phyloP scores from a whole-genome alignment of 352 stramenopile species.

The Pelagophyceae sp. region DNA sequence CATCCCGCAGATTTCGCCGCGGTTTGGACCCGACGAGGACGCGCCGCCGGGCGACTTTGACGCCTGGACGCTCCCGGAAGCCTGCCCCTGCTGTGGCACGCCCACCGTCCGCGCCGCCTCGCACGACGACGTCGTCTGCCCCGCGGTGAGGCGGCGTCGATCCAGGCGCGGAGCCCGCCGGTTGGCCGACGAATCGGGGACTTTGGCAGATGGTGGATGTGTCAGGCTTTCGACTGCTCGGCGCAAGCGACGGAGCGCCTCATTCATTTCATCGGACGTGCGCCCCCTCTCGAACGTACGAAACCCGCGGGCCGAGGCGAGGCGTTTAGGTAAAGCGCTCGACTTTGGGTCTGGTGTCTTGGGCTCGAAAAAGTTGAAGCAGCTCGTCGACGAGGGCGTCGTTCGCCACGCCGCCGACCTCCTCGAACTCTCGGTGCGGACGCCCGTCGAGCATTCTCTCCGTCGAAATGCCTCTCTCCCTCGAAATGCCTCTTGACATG shows the following conservation, averaged over 20 bases:
- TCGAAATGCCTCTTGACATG: no score
- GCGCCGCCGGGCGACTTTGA: not conserved
- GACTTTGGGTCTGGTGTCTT: not conserved
- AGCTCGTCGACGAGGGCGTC: not conserved
- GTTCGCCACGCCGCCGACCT: not conserved
- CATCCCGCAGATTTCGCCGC: slow-evolving; percentile 46
- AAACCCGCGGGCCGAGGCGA: no score
- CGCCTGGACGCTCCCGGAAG: not conserved
- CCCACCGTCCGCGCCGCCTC: not conserved
- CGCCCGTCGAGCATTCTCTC: no score
- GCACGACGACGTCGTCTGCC: no score
- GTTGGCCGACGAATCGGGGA: no score
- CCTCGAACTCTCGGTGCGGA: not conserved
- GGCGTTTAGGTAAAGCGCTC: no score
- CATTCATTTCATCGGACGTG: not conserved
- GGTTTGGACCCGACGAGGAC: no score
- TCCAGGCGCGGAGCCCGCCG: no score
- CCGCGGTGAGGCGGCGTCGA: no score
- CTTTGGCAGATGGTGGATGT: not conserved
- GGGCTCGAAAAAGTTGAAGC: not conserved
- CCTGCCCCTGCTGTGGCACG: not conserved
- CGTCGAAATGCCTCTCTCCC: no score
- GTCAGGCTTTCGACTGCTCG: not conserved
- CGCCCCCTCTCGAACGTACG: no score
- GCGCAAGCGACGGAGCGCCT: not conserved